Conservation (phyloP, 2,329 filamentous ascomycete species). For the Talaromyces marneffei region DNA sequence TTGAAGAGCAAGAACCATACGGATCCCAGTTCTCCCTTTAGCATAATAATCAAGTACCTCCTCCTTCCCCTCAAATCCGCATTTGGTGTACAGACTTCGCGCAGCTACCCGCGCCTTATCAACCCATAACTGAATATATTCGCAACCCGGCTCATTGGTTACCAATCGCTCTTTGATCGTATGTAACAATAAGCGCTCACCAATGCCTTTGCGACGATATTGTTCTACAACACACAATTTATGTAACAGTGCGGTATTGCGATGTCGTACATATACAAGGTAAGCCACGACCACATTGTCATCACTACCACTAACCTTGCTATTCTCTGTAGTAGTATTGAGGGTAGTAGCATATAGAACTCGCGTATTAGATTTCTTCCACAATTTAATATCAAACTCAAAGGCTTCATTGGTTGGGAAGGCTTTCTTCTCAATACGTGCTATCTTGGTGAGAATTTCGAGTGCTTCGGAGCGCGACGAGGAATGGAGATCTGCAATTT, state of each 20-base stretch:
- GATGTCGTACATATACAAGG: conserved; percentile 42
- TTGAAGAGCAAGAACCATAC: conserved; percentile 37
- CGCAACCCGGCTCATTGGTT: neutral
- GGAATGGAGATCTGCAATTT: conserved; percentile 35
- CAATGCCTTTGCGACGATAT: conserved; percentile 45
- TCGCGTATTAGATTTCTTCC: conserved; percentile 46
- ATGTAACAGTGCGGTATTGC: conserved; percentile 44
- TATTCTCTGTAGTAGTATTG: conserved; percentile 14
- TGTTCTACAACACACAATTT: conserved; percentile 47
- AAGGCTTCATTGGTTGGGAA: conserved; percentile 50
- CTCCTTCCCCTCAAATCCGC: conserved; percentile 44
- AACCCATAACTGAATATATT: conserved; percentile 40
- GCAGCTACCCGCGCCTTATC: conserved; percentile 44
- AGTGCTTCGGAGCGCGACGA: conserved; percentile 30
- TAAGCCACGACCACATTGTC: conserved; percentile 37
- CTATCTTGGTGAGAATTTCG: conserved; percentile 31
- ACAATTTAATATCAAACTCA: conserved; percentile 42
- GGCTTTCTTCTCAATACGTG: conserved; percentile 44
- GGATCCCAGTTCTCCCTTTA: conserved; percentile 43
- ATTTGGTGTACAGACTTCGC: conserved; percentile 40
- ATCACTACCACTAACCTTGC: neutral
- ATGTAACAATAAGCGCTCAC: conserved; percentile 37
- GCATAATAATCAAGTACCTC: conserved; percentile 47
- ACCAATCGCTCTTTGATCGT: conserved; percentile 30
- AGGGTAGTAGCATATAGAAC: conserved; percentile 33